These are phyloP conservation scores for Agaricus blazei DNA, from an alignment of 768 basidiomycete genomes.

Conservation along the genomic window DNA sequence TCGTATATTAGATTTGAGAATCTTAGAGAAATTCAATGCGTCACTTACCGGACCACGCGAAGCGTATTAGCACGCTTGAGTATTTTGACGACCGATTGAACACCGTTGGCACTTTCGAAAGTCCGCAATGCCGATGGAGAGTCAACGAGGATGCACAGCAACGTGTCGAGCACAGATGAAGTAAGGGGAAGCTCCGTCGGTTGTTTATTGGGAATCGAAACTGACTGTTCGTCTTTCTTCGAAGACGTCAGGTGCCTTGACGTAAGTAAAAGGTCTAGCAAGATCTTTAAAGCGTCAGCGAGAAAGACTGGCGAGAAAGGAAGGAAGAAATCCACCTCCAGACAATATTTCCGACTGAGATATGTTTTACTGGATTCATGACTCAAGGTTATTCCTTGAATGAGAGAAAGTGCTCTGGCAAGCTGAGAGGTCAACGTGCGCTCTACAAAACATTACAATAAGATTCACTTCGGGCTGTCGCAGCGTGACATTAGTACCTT, in stretches of 20 bases:
- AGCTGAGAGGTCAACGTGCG: slow-evolving; percentile 46
- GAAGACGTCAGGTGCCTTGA: slow-evolving; percentile 55
- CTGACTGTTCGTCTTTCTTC: slow-evolving; percentile 20
- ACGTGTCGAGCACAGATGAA: slow-evolving; percentile 73
- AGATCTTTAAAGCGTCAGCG: slow-evolving; percentile 39
- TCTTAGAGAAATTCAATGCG: background rate
- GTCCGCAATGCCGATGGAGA: slow-evolving; percentile 65
- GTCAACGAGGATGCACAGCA: slow-evolving; percentile 88
- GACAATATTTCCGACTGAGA: slow-evolving; percentile 59
- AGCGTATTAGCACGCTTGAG: slow-evolving; percentile 82
- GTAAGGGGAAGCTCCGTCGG: slow-evolving; percentile 45
- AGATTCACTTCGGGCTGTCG: background rate
- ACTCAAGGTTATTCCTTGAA: slow-evolving; percentile 73
- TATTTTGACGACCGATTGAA: slow-evolving; percentile 81
- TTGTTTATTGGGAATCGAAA: slow-evolving; percentile 15
- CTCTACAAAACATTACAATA: slow-evolving; percentile 23
- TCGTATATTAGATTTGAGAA: background rate
- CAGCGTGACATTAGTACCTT: slow-evolving; percentile 24
- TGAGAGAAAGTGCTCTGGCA: slow-evolving; percentile 53
- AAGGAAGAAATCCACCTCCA: slow-evolving; percentile 48
- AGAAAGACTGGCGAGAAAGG: background rate
- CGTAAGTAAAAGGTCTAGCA: slow-evolving; percentile 65
- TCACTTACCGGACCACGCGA: slow-evolving; percentile 76
- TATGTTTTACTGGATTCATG: slow-evolving; percentile 65
- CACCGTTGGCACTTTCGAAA: slow-evolving; percentile 75